Base-by-base conservation (phyloP, 1,284 basidiomycete species). In the Golubevia pallescens region DNA sequence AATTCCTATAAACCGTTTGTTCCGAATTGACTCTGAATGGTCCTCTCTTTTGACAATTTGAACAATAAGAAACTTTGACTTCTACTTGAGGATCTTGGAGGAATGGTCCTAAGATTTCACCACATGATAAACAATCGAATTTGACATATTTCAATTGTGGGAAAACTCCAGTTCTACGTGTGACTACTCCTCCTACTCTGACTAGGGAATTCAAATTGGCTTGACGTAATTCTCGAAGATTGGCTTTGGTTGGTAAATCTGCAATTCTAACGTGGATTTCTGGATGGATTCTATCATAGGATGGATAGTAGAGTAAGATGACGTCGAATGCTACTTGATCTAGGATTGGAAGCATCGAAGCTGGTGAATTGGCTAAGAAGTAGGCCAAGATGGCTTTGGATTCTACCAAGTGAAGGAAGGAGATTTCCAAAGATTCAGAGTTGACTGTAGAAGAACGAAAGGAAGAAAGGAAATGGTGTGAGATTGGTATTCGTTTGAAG, bases 91-190 rank as follows among this genome's bases (percentile, higher is more conserved):
- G 93, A 86, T 99, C 97, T 87, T 99, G 97, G 86, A 93, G 96
- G 88, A 99, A 99, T 0, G 97, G 97, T 13, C 97, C 97, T 4
- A 99, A 89, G 10, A 93, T 91, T 21, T 92, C 92, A 16, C 92
- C 92, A 79, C 97, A 99, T 85, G 63, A 70, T 28, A 83, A 66
- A n/a, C 97, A 99, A 87, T 99, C 94, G 80, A 99, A 99, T 86
- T 98, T 98, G 87, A 99, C 95, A 84, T 98, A 97, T 87, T 99
- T 99, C 72, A 99, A 88, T 86, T 99, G 97, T 13, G 97, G 97
- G 87, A 99, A 98, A 8, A 99, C 95, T 21, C 97, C 96, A 8
- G 91, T 94, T 58, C 97, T 90, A 63, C 97, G 89, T 0, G 97
- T 99, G 57, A 99, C 96, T n/a, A 99, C 97, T 38, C 97, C 97